Evolutionary conservation across 1,284 basidiomycete genomes (phyloP), one percentile per base, ranked within the genome.

Genomic region (Cutaneotrichosporon cavernicola): DNA sequence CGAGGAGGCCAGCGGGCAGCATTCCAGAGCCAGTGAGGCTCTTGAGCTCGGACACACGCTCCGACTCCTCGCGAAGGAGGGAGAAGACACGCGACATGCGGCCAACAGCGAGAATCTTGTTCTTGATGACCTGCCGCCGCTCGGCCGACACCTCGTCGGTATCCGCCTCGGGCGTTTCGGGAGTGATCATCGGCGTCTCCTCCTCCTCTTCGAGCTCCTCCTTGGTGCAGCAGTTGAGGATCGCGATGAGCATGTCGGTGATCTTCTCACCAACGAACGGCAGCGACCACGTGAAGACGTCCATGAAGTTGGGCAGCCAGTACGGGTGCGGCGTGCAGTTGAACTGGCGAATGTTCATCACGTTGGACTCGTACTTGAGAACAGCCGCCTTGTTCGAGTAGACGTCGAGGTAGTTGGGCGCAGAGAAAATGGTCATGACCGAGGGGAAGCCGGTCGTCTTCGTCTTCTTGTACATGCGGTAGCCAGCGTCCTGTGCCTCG

Each of bases 241-340:
- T 92, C 1, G 92, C 91, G 60, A 96, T 92, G 66, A 97, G 83
- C 94, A 97, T 98, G 77, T 99, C 97, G 69, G 91, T 91, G 80
- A 94, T 96, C 83, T 97, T 97, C 80, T 97, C 94, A 65, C 93
- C 96, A 3, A 99, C 97, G 76, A 99, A 99, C 0, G 96, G 97
- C 70, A 99, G 82, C 84, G 90, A 93, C 97, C 97, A 99, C 1
- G 96, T 98, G 80, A 99, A 99, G 46, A 92, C 96, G 77, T 99
- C 93, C 91, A 98, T 97, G 73, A 98, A 98, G 82, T 98, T 99
- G 3, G 96, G 96, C 49, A 99, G 83, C 91, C 91, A 94, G 79
- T 97, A 97, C 5, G 93, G 93, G 78, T 97, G 93, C 16, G 93
- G 93, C 6, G 90, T 94, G 77, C 90, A 92, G 81, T 96, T 97